Evolutionary conservation across 225 moss, liverwort and hornwort genomes (phyloP).

Genomic region (Bryum argenteum): DNA sequence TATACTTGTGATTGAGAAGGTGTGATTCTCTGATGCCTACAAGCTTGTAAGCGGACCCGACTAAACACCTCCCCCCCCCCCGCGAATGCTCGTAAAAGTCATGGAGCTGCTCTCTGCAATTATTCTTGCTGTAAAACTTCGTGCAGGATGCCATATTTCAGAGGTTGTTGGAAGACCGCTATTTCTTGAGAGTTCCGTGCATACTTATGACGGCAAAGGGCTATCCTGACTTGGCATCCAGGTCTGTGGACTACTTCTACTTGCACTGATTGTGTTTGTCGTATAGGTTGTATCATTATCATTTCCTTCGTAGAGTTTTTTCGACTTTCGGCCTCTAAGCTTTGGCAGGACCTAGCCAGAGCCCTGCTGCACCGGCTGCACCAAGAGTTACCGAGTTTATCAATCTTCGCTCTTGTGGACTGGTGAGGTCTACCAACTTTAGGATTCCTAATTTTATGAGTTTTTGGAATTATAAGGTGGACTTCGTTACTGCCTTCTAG

Average conservation of each 20-base stretch:
- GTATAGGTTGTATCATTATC: background rate
- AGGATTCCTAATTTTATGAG: background rate
- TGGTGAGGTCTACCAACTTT: constrained; percentile 50
- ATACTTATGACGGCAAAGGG: constrained; percentile 90
- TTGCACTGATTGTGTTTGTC: background rate
- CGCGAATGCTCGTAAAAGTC: constrained; percentile 3
- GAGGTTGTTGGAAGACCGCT: constrained; percentile 80
- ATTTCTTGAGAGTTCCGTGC: constrained; percentile 73
- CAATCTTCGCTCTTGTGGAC: constrained; percentile 80
- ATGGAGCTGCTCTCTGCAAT: background rate
- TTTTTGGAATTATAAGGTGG: background rate
- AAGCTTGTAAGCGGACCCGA: constrained; percentile 12
- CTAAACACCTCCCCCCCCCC: background rate
- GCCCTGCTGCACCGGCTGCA: constrained; percentile 74
- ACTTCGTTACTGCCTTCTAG: background rate
- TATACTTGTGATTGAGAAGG: constrained; percentile 89
- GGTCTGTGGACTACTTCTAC: constrained; percentile 44
- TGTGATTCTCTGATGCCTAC: constrained; percentile 23
- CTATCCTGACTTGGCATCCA: constrained; percentile 91
- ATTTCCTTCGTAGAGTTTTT: background rate
- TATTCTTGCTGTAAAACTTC: background rate
- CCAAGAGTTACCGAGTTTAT: constrained; percentile 56
- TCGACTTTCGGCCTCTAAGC: background rate
- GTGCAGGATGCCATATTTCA: constrained; percentile 91
- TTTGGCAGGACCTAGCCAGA: constrained; percentile 41